Evolutionary conservation across 495 filamentous ascomycete genomes (phyloP), one percentile per base, ranked within the genome.

Genomic region (Alectoria sarmentosa): DNA sequence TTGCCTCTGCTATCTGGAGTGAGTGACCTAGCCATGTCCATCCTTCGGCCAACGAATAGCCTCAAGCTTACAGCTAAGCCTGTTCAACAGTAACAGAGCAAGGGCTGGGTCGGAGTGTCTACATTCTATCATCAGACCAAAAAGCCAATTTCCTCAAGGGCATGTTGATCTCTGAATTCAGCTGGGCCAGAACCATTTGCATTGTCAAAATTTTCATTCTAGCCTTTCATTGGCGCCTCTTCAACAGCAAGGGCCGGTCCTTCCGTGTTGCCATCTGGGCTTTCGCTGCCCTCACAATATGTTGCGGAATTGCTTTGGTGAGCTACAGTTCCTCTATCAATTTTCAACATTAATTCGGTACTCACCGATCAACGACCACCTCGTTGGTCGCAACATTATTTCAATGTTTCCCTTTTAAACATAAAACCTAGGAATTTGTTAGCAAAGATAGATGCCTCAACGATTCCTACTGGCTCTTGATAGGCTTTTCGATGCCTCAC

Each of bases 341-440:
- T n/a, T 9, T 46, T n/a, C 17, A 2, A 21, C n/a, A 4, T n/a
- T n/a, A 19, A 46, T 2, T 4, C 4, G 42, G 9, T 19, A 46
- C 19, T 19, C 6, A 44, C 39, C 19, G 23, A 41, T 30, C 64
- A 57, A 15, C 30, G 36, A 32, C 17, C 30, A 28, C 14, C 3
- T 67, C 73, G 21, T 60, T 75, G 14, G 71, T 75, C 19, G 44
- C 69, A 5, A 65, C 69, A 5, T 70, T 77, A 39, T 75, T 77
- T 48, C 74, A 76, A 58, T 77, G 75, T 60, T 67, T 63, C 13
- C 73, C 76, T 1, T 5, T 37, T 10, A 58, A 76, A 30, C 15
- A 37, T 34, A 14, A 11, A 38, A 11, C 3, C 2, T 41, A 13
- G 39, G 10, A 37, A 4, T 37, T 10, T 37, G 10, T 10, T 10